Conservation (phyloP, 176 grass and related monocot genomes). For the Oryza meridionalis region DNA sequence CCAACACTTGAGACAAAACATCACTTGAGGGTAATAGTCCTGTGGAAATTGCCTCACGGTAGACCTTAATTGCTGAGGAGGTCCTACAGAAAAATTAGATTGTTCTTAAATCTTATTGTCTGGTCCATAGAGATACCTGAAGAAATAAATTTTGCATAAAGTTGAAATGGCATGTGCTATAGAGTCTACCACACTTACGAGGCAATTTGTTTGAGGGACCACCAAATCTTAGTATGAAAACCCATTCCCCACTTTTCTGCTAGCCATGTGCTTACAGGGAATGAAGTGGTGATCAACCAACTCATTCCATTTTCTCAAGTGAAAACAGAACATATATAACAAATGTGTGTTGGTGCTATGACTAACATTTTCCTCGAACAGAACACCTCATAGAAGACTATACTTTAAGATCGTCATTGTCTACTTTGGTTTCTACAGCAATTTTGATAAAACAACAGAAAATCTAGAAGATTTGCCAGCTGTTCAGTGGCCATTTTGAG, state of each 20-base stretch:
- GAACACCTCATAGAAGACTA: not conserved
- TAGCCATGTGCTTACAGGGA: not conserved
- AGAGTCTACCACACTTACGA: not conserved
- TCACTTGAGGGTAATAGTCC: conserved; percentile 71
- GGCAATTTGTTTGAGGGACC: not conserved
- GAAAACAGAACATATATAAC: not conserved
- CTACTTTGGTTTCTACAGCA: not conserved
- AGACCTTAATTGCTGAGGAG: conserved; percentile 71
- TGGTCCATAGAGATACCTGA: not conserved
- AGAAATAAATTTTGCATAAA: not conserved
- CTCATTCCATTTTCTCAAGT: not conserved
- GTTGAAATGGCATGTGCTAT: not conserved
- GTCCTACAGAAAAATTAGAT: conserved; percentile 60
- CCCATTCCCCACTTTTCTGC: not conserved
- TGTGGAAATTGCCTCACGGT: conserved; percentile 67
- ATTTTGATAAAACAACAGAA: not conserved
- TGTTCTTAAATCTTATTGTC: not conserved
- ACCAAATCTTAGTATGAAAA: not conserved
- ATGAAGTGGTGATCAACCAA: not conserved
- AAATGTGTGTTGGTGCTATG: too few species aligned
- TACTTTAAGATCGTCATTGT: not conserved
- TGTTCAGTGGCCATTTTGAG: too few species aligned
- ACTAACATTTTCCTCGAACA: not conserved
- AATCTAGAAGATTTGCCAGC: not conserved
- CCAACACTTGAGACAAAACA: conserved; percentile 91